phyloP scores from a whole-genome alignment of 768 basidiomycete genomes.

The Plicaturopsis crispa region DNA sequence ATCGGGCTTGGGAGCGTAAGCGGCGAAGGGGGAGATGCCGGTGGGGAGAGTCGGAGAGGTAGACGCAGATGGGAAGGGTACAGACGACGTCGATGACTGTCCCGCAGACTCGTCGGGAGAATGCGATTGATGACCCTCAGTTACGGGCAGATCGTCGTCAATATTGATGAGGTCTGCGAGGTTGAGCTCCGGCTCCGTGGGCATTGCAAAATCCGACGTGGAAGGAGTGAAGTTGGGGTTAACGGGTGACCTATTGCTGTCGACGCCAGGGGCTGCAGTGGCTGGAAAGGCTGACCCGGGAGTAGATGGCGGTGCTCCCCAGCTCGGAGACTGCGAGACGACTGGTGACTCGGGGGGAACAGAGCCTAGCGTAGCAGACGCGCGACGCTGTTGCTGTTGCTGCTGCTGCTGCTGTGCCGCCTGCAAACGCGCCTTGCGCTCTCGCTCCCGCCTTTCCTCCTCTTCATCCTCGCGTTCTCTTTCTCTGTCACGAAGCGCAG shows the following conservation, averaged over 20 bases:
- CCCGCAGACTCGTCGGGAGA: too few relatives aligned
- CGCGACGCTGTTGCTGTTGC: constrained; percentile 37
- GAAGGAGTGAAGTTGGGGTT: constrained; percentile 27
- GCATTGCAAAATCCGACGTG: constrained; percentile 28
- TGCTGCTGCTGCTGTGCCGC: constrained; percentile 29
- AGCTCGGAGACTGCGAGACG: constrained; percentile 36
- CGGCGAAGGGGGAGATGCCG: constrained; percentile 42
- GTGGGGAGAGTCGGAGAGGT: constrained; percentile 21
- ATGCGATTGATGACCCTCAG: constrained; percentile 7
- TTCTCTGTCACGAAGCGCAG: constrained; percentile 37
- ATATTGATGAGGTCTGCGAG: constrained; percentile 73
- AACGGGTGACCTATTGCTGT: constrained; percentile 18
- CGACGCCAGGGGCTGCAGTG: constrained; percentile 12
- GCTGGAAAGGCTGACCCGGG: constrained; percentile 36
- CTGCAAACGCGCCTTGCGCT: constrained; percentile 56
- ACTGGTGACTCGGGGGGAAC: constrained; percentile 69
- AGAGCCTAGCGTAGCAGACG: constrained; percentile 42
- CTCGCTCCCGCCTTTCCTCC: constrained; percentile 63
- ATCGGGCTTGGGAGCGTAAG: constrained; percentile 9
- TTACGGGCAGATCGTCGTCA: constrained; percentile 45
- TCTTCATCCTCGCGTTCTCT: constrained; percentile 56
- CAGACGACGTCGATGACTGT: too few relatives aligned
- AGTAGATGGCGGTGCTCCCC: constrained; percentile 59
- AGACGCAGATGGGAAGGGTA: constrained; percentile 10
- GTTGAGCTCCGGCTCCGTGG: constrained; percentile 57